phyloP scores from a whole-genome alignment of 371 early-diverging fungal species.

The Funneliformis caledonium region DNA sequence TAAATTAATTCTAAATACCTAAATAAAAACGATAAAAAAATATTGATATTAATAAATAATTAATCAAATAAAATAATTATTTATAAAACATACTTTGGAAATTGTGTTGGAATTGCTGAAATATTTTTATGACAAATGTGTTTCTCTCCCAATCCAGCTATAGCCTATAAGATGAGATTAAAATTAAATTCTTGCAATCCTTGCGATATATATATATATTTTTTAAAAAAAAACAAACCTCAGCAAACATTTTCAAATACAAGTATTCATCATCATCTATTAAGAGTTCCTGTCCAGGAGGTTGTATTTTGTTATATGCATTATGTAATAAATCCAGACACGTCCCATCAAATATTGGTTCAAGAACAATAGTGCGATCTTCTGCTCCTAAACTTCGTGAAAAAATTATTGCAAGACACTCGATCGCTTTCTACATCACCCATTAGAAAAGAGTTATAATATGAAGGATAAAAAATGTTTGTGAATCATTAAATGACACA shows the following conservation, averaged over 20 bases:
- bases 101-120: neutral
- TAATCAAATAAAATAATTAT: neutral
- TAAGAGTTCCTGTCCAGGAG: neutral
- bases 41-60: neutral
- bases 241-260: conserved; percentile 1
- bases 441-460: neutral
- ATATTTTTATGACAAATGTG: conserved; percentile 20
- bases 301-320: conserved; percentile 2
- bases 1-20: conserved; percentile 31
- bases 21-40: neutral
- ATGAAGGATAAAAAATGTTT: neutral
- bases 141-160: neutral
- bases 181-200: neutral
- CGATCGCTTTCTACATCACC: neutral
- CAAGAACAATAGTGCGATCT: conserved; percentile 16
- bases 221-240: neutral
- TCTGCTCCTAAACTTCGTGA: conserved; percentile 1
- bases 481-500: neutral
- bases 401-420: conserved; percentile 9
- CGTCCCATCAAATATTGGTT: neutral
- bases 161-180: neutral
- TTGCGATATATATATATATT: too few relatives aligned
- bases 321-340: conserved; percentile 1
- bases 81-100: neutral
- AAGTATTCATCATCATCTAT: conserved; percentile 4